Evolutionary conservation across 148 eudicot genomes (phyloP).

Genomic region (Polygonum aviculare): DNA sequence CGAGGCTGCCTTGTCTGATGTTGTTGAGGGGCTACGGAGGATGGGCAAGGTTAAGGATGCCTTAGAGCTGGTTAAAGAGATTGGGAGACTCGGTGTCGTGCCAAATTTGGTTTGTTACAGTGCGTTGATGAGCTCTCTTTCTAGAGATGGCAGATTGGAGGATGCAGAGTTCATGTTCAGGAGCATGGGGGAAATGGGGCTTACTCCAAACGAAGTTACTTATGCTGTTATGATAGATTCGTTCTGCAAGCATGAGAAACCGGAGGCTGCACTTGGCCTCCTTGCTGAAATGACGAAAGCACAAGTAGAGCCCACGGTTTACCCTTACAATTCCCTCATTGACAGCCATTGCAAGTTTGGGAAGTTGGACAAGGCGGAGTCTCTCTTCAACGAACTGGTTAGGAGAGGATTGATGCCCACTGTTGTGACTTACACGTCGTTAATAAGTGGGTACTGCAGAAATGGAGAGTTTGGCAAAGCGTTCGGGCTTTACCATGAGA

Average conservation of each 20-base stretch:
- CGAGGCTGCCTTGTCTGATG: slow-evolving; percentile 52
- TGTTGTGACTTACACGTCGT: slow-evolving; percentile 66
- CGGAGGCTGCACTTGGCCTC: slow-evolving; percentile 38
- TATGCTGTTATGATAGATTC: slow-evolving; percentile 53
- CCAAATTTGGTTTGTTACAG: slow-evolving; percentile 63
- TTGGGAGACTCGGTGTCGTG: slow-evolving; percentile 31
- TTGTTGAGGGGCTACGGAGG: slow-evolving; percentile 72
- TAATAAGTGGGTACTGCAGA: slow-evolving; percentile 61
- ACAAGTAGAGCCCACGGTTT: slow-evolving; percentile 39
- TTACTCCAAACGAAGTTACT: slow-evolving; percentile 54
- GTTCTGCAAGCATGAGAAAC: slow-evolving; percentile 48
- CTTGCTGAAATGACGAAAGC: slow-evolving; percentile 39
- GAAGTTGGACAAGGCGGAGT: slow-evolving; percentile 38
- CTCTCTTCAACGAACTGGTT: slow-evolving; percentile 45
- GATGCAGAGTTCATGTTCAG: slow-evolving; percentile 44
- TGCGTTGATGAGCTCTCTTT: slow-evolving; percentile 54
- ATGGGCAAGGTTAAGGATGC: slow-evolving; percentile 42
- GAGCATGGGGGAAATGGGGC: slow-evolving; percentile 44
- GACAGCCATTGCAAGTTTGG: slow-evolving; percentile 61
- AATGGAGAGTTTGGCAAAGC: slow-evolving; percentile 44
- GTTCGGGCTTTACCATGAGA: slow-evolving; percentile 65
- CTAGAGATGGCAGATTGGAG: slow-evolving; percentile 49
- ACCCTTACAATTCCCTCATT: slow-evolving; percentile 63
- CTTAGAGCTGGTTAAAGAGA: slow-evolving; percentile 36
- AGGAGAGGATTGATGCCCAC: slow-evolving; percentile 47